Conservation (phyloP, 23 red algal species). For the Agarophyton chilense region DNA sequence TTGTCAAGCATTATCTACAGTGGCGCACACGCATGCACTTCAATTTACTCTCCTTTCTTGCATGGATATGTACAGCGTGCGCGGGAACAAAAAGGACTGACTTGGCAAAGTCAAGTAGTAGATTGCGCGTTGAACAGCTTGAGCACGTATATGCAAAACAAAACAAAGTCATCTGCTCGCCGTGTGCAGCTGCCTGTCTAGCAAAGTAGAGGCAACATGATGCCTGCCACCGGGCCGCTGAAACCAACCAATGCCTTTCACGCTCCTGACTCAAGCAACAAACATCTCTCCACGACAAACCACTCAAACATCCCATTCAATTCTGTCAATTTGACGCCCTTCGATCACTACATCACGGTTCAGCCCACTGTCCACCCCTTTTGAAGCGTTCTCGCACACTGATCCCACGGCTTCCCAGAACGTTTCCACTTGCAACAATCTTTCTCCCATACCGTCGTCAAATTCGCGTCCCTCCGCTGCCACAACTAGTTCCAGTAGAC, state of each 20-base stretch:
- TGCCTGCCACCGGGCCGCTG: not conserved
- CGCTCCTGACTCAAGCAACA: not conserved
- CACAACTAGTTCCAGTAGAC: not conserved
- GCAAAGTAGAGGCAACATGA: too few species aligned
- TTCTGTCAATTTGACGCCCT: constrained; percentile 2
- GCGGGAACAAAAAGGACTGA: too few species aligned
- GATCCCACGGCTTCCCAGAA: constrained; percentile 16
- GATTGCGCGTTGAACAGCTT: too few species aligned
- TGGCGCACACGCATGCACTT: too few species aligned
- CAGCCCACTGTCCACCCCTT: constrained; percentile 28
- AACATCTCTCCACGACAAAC: not conserved
- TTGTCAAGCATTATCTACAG: too few species aligned
- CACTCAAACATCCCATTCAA: not conserved
- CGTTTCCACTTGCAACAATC: constrained; percentile 10
- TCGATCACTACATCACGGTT: not conserved
- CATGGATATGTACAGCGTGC: too few species aligned
- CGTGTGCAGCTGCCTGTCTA: too few species aligned
- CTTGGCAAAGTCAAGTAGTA: too few species aligned
- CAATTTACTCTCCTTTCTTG: too few species aligned
- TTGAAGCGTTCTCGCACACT: constrained; percentile 18
- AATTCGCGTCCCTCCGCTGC: constrained; percentile 17
- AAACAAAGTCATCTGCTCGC: too few species aligned
- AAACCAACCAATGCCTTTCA: not conserved
- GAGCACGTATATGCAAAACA: too few species aligned
- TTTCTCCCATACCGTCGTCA: constrained; percentile 15